Evolutionary conservation across 768 basidiomycete genomes (phyloP), one percentile per base, ranked within the genome.

Genomic region (Hygrocybe coccinea): DNA sequence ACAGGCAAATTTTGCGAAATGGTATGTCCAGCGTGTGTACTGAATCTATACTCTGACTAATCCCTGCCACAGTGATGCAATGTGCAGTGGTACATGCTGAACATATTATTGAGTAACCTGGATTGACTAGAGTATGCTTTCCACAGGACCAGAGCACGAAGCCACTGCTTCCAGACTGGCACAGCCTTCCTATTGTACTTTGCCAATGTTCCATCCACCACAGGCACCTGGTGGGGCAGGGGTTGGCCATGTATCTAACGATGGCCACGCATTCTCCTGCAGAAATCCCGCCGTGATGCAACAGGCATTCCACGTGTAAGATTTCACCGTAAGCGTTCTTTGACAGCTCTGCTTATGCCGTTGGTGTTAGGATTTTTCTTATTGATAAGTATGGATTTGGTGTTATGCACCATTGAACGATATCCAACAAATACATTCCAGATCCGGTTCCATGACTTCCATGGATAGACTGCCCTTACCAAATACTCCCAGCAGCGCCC

Each of bases 301-400:
- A 17, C 81, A 78, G 59, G 73, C 83, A 0, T 84, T 78, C 68
- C 83, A 85, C 63, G 81, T 85, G 81, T 84, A 63, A 58, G 82
- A 72, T 2, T 2, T 41, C 29, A 15, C 52, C 8, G 29, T 29
- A 3, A 29, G 29, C 29, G 29, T 29, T 29, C n/a, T 29, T 4
- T 29, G 29, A 8, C 29, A 29, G 29, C 4, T 29, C 8, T 35
- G 43, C 3, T 37, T 46, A 38, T 17, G 34, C 29, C 39, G 12
- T 41, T n/a, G 9, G 22, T 34, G 17, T 36, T n/a, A 65, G 64
- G 11, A 64, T 57, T 49, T 84, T 83, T 46, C 78, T 81, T 19
- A 77, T 79, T 56, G 82, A 82, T 53, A 73, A 67, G 79, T 79
- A 47, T 11, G 12, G 1, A 8, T 29, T 29, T 29, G 34, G 5